Percentiles rank a stretch among this genome's conserved stretches.
Evolutionary conservation across 257 asterid species (phyloP).

Genomic region (Perilla frutescens): DNA sequence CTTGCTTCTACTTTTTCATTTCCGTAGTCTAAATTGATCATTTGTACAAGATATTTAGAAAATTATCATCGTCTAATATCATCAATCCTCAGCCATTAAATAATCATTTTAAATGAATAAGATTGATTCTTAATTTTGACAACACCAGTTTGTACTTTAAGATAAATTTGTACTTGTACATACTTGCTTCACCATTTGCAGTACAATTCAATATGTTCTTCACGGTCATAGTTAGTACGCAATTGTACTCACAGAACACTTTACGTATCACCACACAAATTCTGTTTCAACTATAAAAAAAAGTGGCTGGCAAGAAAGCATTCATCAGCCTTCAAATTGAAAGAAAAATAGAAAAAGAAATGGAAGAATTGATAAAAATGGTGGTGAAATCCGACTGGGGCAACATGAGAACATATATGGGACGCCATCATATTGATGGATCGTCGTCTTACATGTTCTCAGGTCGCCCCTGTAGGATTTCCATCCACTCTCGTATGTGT

Average conservation of each 20-base stretch:
- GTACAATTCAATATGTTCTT: constrained; percentile 24
- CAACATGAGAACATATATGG: constrained; percentile 45
- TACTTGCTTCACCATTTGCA: not conserved
- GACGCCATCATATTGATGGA: too few species aligned
- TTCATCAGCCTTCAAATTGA: not conserved
- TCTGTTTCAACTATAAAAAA: constrained; percentile 26
- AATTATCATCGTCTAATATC: too few species aligned
- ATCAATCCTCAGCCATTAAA: too few species aligned
- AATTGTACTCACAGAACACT: constrained; percentile 29
- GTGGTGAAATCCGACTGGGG: constrained; percentile 41
- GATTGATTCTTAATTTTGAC: too few species aligned
- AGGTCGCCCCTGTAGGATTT: constrained; percentile 51
- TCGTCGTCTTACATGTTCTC: constrained; percentile 42
- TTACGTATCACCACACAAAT: constrained; percentile 4
- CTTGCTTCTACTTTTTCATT: too few species aligned
- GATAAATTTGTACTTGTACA: constrained; percentile 37
- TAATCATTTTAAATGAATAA: too few species aligned
- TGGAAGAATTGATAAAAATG: not conserved
- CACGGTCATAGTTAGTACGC: constrained; percentile 14
- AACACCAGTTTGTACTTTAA: too few species aligned
- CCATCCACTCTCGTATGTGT: constrained; percentile 23
- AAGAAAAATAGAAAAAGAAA: too few species aligned
- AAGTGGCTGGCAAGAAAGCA: not conserved
- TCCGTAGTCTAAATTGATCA: too few species aligned
- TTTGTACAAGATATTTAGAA: too few species aligned